phyloP scores from a whole-genome alignment of 495 filamentous ascomycete species.

The Rostrohypoxylon terebratum region DNA sequence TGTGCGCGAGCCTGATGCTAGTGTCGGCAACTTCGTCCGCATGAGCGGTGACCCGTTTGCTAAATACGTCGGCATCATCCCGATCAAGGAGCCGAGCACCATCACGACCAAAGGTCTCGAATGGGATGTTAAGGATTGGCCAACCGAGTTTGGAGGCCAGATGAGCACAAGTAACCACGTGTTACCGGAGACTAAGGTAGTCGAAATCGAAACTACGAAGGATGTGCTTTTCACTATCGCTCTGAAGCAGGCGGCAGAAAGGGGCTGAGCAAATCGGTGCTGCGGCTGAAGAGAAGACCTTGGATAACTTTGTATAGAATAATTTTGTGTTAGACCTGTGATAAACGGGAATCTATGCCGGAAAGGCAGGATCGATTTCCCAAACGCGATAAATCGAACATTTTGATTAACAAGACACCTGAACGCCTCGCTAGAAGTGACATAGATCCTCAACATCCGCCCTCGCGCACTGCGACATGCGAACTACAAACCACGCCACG shows the following conservation, averaged over 20 bases:
- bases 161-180: conserved; percentile 96
- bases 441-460: background rate
- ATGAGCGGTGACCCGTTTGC: conserved; percentile 56
- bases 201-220: conserved; percentile 71
- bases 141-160: conserved; percentile 82
- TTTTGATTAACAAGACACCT: conserved; percentile 26
- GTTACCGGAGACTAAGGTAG: conserved; percentile 58
- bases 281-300: background rate
- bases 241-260: conserved; percentile 52
- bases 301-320: background rate
- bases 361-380: background rate
- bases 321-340: background rate
- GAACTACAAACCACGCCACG: background rate
- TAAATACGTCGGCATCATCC: conserved; percentile 86
- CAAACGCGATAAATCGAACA: conserved; percentile 4
- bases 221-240: conserved; percentile 90
- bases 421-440: conserved; percentile 41
- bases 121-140: conserved; percentile 88
- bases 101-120: conserved; percentile 84
- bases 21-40: conserved; percentile 54
- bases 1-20: conserved; percentile 60
- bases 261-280: background rate
- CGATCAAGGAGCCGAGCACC: conserved; percentile 74
- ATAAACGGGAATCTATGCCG: background rate
- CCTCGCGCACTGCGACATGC: background rate